Conservation (phyloP, 2,329 filamentous ascomycete species). For the Colletotrichum trifolii region DNA sequence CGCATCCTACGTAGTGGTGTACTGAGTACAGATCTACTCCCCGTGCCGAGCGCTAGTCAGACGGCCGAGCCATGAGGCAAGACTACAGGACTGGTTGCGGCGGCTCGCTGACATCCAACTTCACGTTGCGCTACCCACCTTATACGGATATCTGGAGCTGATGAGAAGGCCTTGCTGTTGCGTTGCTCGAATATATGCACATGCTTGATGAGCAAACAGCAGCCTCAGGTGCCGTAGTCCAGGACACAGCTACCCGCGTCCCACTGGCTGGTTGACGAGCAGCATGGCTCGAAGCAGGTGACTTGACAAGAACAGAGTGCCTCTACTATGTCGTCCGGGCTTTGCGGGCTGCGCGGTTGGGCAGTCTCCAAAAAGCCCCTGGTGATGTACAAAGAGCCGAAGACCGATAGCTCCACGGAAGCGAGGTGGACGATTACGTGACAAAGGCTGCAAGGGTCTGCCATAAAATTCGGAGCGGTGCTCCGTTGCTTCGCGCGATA, state of each 20-base stretch:
- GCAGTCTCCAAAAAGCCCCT: not conserved
- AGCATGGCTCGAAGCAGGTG: not conserved
- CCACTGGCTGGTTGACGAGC: not conserved
- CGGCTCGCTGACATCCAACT: not conserved
- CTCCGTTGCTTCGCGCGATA: conserved; percentile 7
- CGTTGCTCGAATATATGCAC: no score
- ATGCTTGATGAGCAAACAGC: not conserved
- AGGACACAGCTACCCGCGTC: no score
- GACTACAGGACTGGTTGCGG: not conserved
- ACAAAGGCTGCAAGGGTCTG: conserved; percentile 11
- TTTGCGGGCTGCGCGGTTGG: no score
- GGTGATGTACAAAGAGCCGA: not conserved
- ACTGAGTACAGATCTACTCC: not conserved
- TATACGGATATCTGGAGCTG: no score
- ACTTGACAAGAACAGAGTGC: no score
- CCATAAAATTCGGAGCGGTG: conserved; percentile 2
- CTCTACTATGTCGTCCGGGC: no score
- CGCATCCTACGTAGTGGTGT: not conserved
- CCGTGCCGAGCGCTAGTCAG: no score
- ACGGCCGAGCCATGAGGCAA: not conserved
- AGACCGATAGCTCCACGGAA: conserved; percentile 6
- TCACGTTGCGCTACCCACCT: no score
- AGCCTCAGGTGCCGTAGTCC: not conserved
- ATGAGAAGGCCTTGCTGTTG: no score
- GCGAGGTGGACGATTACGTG: conserved; percentile 16